These are phyloP conservation scores for Ceratobasidium sp. DNA, from an alignment of 1,284 basidiomycete species.

Conservation along the genomic window DNA sequence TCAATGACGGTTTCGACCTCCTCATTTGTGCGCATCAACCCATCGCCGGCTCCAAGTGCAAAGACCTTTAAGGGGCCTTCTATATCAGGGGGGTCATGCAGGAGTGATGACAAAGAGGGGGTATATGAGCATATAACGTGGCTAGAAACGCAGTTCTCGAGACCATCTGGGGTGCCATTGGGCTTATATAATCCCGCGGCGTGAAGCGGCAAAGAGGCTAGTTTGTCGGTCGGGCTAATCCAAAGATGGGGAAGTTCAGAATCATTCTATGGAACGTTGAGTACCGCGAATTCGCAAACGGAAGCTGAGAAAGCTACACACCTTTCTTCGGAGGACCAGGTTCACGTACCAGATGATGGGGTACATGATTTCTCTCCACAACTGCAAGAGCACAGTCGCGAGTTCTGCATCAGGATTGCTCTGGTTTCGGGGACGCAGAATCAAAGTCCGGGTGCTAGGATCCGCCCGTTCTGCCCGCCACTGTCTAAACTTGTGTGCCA, in stretches of 20 bases:
- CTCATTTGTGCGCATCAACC: neutral
- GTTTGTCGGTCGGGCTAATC: neutral
- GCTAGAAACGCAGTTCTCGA: neutral
- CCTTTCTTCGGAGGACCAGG: neutral
- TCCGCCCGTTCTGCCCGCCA: neutral
- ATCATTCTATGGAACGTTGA: neutral
- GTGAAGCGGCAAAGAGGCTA: neutral
- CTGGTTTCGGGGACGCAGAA: neutral
- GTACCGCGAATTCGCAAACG: neutral
- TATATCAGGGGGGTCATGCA: neutral
- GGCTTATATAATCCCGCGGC: neutral
- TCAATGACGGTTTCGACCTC: neutral
- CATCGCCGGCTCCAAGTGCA: neutral
- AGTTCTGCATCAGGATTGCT: no score
- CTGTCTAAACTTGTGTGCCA: neutral
- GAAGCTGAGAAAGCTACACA: neutral
- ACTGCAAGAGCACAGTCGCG: neutral
- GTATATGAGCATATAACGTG: neutral
- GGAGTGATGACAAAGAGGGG: neutral
- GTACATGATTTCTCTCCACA: neutral
- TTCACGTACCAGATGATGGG: neutral
- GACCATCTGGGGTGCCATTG: neutral
- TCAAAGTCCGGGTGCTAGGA: neutral
- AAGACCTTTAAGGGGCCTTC: neutral
- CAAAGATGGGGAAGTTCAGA: neutral